Percentiles rank a stretch among this genome's conserved stretches.
These are phyloP conservation scores for Pittosporum tobira DNA, from an alignment of 129 eudicot species.

Conservation along the genomic window DNA sequence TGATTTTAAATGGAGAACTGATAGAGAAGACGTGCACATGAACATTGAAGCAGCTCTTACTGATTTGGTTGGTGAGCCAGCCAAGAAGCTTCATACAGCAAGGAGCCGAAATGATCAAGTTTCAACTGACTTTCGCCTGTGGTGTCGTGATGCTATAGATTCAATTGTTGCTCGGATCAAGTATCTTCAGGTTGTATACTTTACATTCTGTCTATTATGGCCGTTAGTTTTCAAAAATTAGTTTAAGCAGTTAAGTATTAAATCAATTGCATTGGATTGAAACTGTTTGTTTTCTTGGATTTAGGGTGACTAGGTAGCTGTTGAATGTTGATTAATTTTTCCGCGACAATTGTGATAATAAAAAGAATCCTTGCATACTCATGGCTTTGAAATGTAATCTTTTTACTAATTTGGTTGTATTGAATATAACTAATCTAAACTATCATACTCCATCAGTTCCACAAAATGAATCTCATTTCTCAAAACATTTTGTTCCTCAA, in stretches of 20 bases:
- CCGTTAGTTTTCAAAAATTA: too few species aligned
- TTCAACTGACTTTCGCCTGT: constrained; percentile 76
- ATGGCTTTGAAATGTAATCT: too few species aligned
- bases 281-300: too few species aligned
- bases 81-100: constrained; percentile 94
- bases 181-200: constrained; percentile 51
- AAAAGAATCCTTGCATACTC: too few species aligned
- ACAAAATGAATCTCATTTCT: too few species aligned
- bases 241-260: too few species aligned
- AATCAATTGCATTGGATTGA: background rate
- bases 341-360: too few species aligned
- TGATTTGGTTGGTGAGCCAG: constrained; percentile 87
- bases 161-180: constrained; percentile 34
- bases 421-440: background rate
- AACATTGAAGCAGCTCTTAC: constrained; percentile 94
- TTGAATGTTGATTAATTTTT: too few species aligned
- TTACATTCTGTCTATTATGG: background rate
- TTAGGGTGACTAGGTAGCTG: too few species aligned
- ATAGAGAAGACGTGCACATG: constrained; percentile 94
- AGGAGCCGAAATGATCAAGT: constrained; percentile 97
- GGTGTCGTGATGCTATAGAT: constrained; percentile 92
- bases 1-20: constrained; percentile 79
- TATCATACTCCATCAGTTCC: too few species aligned
- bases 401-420: background rate
- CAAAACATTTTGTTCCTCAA: too few species aligned